phyloP scores from a whole-genome alignment of 108 stramenopile genomes.

The Cyclostephanos invisitatus region DNA sequence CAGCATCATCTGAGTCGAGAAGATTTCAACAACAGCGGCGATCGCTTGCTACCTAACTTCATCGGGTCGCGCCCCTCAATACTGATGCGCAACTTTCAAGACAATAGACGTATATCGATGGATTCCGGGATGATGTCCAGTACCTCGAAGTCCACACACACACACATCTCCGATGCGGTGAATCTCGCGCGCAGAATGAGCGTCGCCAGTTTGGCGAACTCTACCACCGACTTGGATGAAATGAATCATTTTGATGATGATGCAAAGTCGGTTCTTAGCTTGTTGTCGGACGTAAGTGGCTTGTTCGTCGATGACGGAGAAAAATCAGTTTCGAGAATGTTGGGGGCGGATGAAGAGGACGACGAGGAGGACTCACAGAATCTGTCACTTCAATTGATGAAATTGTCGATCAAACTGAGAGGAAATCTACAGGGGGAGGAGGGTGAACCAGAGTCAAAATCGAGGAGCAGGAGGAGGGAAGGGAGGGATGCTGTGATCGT shows the following conservation, averaged over 20 bases:
- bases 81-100: not conserved
- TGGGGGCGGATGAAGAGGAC: not conserved
- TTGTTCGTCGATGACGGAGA: not conserved
- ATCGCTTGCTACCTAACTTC: not conserved
- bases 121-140: not conserved
- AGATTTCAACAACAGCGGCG: not conserved
- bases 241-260: not conserved
- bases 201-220: conserved; percentile 17
- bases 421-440: not conserved
- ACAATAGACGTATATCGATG: not conserved
- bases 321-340: not conserved
- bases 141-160: not conserved
- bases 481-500: no score
- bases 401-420: not conserved
- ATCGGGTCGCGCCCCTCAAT: not conserved
- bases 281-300: not conserved
- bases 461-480: no score
- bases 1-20: not conserved
- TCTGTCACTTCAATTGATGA: not conserved
- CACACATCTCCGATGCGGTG: not conserved
- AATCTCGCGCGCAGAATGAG: conserved; percentile 36
- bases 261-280: not conserved
- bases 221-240: not conserved
- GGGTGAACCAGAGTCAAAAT: no score
- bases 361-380: not conserved